Conservation (phyloP, 148 eudicot genomes). For the Arctostaphylos glauca region DNA sequence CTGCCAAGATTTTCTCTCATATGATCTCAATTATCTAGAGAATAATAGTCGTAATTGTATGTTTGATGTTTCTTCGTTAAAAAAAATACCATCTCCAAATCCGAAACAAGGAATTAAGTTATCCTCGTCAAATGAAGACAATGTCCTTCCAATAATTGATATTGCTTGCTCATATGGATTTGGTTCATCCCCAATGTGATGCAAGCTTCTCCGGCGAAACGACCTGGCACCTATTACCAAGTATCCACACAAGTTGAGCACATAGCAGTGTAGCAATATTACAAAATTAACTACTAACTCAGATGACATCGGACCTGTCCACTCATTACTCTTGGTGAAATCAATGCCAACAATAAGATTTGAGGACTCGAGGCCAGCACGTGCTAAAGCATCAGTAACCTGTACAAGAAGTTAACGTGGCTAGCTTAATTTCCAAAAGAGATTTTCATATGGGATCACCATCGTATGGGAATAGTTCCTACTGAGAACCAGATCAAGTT, state of each 20-base stretch:
- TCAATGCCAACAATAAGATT: constrained; percentile 61
- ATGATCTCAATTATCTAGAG: not conserved
- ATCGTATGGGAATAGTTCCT: not conserved
- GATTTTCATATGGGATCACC: not conserved
- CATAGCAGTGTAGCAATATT: not conserved
- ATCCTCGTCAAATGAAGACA: constrained; percentile 56
- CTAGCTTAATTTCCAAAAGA: not conserved
- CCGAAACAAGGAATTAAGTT: constrained; percentile 62
- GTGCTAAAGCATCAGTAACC: constrained; percentile 60
- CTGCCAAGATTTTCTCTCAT: constrained; percentile 26
- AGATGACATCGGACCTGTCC: constrained; percentile 43
- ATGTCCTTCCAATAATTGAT: constrained; percentile 55
- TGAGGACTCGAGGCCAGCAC: constrained; percentile 59
- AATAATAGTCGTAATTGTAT: not conserved
- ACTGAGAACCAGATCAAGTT: not conserved
- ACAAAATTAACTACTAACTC: not conserved
- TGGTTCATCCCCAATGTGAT: constrained; percentile 41
- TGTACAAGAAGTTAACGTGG: constrained; percentile 11
- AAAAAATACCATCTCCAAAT: constrained; percentile 54
- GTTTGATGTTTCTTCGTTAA: not conserved
- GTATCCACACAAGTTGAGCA: not conserved
- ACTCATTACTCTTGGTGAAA: constrained; percentile 67
- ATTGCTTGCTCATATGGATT: constrained; percentile 62
- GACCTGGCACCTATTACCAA: constrained; percentile 43
- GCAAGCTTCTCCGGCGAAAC: constrained; percentile 47